Evolutionary conservation across 2,329 filamentous ascomycete species (phyloP).

Genomic region (Cercospora sp.): DNA sequence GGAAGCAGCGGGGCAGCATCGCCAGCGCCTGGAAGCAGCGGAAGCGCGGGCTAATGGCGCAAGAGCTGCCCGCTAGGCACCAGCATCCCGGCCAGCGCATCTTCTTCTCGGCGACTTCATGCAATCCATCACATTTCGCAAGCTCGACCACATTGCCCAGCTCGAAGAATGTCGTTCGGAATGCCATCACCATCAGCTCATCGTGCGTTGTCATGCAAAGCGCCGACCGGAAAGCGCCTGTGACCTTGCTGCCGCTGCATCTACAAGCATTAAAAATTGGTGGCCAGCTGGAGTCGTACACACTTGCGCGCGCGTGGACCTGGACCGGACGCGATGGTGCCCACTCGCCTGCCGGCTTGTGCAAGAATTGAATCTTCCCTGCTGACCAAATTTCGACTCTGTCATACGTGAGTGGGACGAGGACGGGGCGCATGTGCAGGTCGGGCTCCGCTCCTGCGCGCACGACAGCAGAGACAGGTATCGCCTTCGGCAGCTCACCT

Average conservation of each 20-base stretch:
- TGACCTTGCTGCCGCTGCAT: not conserved
- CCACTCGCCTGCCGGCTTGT: not conserved
- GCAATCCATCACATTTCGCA: slow-evolving; percentile 17
- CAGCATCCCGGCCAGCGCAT: slow-evolving; percentile 1
- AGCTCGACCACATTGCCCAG: not conserved
- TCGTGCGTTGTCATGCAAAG: slow-evolving; percentile 1
- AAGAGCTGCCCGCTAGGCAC: slow-evolving; percentile 8
- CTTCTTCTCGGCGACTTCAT: slow-evolving; percentile 7
- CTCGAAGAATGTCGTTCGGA: not conserved
- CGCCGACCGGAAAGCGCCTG: not conserved
- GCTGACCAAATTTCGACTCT: slow-evolving; percentile 9
- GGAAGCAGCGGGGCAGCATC: slow-evolving; percentile 1
- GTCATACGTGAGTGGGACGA: slow-evolving; percentile 6
- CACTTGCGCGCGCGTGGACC: not conserved
- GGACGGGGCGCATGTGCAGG: not conserved
- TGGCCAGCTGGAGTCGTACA: not conserved
- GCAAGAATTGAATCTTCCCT: slow-evolving; percentile 9
- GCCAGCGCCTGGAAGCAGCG: not conserved
- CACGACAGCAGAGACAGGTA: slow-evolving; percentile 2
- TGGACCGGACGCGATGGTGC: slow-evolving; percentile 1
- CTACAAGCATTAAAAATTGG: not conserved
- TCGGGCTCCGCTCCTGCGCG: slow-evolving; percentile 5
- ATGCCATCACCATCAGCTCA: slow-evolving; percentile 4
- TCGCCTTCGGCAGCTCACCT: not conserved
- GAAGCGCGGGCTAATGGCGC: not conserved